These are phyloP conservation scores for Mycena citricolor DNA, from an alignment of 1,284 basidiomycete genomes.

Conservation along the genomic window DNA sequence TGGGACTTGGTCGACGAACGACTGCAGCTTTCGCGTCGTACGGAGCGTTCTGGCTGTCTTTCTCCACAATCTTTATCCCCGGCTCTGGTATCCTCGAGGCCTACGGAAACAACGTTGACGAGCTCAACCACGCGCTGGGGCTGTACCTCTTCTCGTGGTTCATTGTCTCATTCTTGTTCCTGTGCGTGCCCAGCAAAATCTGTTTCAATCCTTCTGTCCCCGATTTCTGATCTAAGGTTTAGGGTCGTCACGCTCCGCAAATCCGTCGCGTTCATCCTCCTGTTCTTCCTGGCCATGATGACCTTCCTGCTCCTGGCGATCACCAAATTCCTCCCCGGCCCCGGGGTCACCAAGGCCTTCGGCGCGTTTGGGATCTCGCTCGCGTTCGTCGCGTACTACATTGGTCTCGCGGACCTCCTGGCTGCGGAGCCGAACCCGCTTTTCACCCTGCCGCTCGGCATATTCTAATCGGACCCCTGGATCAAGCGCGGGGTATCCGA, in stretches of 20 bases:
- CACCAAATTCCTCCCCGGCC: slow-evolving; percentile 26
- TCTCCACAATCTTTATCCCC: slow-evolving; percentile 65
- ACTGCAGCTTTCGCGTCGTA: slow-evolving; percentile 74
- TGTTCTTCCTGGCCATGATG: slow-evolving; percentile 68
- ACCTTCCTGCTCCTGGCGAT: slow-evolving; percentile 49
- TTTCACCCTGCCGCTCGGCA: too few relatives aligned
- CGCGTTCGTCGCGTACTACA: slow-evolving; percentile 68
- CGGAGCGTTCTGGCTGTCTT: slow-evolving; percentile 84
- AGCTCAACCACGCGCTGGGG: slow-evolving; percentile 60
- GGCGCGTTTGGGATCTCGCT: slow-evolving; percentile 73
- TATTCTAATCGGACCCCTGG: too few relatives aligned
- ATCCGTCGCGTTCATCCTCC: slow-evolving; percentile 55
- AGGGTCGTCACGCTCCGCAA: slow-evolving; percentile 58
- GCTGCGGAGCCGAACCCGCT: too few relatives aligned
- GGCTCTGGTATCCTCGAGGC: slow-evolving; percentile 56
- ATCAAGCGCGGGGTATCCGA: too few relatives aligned
- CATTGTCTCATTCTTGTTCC: slow-evolving; percentile 62
- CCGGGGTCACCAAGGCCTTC: slow-evolving; percentile 56
- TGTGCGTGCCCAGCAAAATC: slow-evolving; percentile 48
- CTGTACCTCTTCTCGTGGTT: slow-evolving; percentile 72
- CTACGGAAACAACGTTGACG: slow-evolving; percentile 38
- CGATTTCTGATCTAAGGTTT: slow-evolving; percentile 5
- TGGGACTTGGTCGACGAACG: neutral
- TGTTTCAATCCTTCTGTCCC: slow-evolving; percentile 10
- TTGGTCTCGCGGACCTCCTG: slow-evolving; percentile 59